Base-by-base conservation (phyloP, 176 grass and related monocot species). In the Microstegium vimineum region DNA sequence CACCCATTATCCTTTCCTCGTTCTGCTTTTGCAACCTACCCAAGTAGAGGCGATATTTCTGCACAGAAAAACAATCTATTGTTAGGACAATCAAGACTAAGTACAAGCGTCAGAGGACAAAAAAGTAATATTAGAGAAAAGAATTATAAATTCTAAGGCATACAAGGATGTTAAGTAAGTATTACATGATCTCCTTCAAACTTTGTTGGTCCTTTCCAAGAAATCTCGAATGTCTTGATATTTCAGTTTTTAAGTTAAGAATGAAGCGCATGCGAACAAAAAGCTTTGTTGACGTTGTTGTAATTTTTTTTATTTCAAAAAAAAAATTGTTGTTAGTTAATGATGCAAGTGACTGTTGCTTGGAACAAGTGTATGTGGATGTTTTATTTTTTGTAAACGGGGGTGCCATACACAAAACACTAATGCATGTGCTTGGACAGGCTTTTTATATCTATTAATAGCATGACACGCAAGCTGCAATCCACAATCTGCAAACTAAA, bases 1-100 rank as follows among this genome's bases (percentile, higher is more conserved):
- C 66, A 37, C 86, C 73, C 25, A 89, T 69, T 83, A 64, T 69
- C 36, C 70, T 85, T 73, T 91, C 97, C 75, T 99, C 97, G 38
- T 82, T 95, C 81, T 99, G 97, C 46, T 99, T 99, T 74, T 99
- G 97, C 76, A 96, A 79, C 72, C 97, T 94, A 83, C 93, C 92
- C 89, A 99, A 77, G 81, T 99, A 99, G 75, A 99, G 97, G 20
- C 97, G 93, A 66, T 99, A 99, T 92, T 99, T 99, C 97, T 99
- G 91, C 93, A 89, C 51, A 81, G 65, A 33, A 82, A 76, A 73
- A 16, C 41, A 73, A 46, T 41, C 66, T 71, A 33, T 76, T 77
- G 52, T 78, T 41, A 73, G 64, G 42, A 90, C 12, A 73, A 1
- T 23, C 14, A 5, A 18, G 23, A 80, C 59, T 61, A 49, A 60